Evolutionary conservation across 768 basidiomycete genomes (phyloP), one percentile per base, ranked within the genome.

Genomic region (Tylopilus cervinicoccineus): DNA sequence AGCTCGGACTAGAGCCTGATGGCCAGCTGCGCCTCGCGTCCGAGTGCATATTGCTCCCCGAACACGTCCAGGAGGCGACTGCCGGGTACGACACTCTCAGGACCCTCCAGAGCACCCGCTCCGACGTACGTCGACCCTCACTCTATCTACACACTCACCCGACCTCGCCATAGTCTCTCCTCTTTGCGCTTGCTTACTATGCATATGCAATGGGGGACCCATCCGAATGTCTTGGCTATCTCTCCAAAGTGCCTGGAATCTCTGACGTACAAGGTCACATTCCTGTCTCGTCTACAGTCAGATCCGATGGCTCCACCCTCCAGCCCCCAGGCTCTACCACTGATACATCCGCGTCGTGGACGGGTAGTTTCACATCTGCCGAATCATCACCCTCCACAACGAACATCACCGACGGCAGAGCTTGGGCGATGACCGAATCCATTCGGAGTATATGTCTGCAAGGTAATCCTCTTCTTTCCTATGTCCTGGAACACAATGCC

Each of bases 391-490:
- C 70, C 1, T 70, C 71, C 6, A 57, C 72, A 22, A 68, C 78
- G 5, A 83, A 86, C 51, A 76, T 88, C 41, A 73, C 72, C 43
- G 84, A 89, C 58, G 86, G 85, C 14, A 76, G 79, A 58, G 78
- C 76, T 22, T 92, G 87, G 88, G 78, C 81, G 0, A 72, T 85
- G 55, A 73, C 78, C 13, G 90, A 93, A 61, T 76, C 81, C 3
- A 68, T 93, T 49, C 78, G 92, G 31, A 87, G 86, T 42, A 68
- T 84, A 39, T 91, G 89, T 64, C 68, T 93, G 22, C 78, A 86
- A 74, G 92, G 92, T 89, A 63, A 5, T 4, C 13, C 31, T 14
- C 45, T 23, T 44, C 37, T 43, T 26, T 32, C 31, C 17, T 40
- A 7, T 14, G 26, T n/a, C 28, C 16, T 17, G 19, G 27, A 52